Evolutionary conservation across 1,284 basidiomycete species (phyloP).

Genomic region (Austroboletus novae-zelandiae): DNA sequence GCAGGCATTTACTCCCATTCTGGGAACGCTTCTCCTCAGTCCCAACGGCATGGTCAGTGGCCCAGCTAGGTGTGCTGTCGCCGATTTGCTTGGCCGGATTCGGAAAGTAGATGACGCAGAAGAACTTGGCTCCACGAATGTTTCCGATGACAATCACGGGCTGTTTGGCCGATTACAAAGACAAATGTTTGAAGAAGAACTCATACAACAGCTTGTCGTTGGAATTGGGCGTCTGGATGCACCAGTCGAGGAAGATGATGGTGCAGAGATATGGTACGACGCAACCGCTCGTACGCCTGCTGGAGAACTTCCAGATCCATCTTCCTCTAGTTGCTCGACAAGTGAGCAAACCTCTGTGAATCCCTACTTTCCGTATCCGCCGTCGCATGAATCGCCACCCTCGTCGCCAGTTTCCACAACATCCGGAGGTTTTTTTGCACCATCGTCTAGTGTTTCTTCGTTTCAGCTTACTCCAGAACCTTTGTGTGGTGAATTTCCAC

Average conservation of each 20-base stretch:
- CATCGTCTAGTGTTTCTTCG: conserved; percentile 14
- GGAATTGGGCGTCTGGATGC: conserved; percentile 82
- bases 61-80: conserved; percentile 73
- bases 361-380: conserved; percentile 34
- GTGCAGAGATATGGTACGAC: conserved; percentile 31
- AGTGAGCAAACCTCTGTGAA: conserved; percentile 22
- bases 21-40: conserved; percentile 86
- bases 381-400: conserved; percentile 19
- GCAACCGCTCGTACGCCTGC: conserved; percentile 33
- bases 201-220: conserved; percentile 81
- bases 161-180: conserved; percentile 58
- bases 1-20: conserved; percentile 86
- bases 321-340: conserved; percentile 9
- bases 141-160: conserved; percentile 32
- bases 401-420: conserved; percentile 13
- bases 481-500: conserved; percentile 13
- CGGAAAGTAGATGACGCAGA: conserved; percentile 47
- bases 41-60: conserved; percentile 74
- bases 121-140: conserved; percentile 22
- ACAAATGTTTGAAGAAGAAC: conserved; percentile 71
- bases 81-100: conserved; percentile 72
- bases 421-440: conserved; percentile 13
- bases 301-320: conserved; percentile 23
- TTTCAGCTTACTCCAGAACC: conserved; percentile 22
- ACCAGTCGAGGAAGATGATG: conserved; percentile 35